phyloP scores from a whole-genome alignment of 352 stramenopile species.

The Achlya hypogyna region DNA sequence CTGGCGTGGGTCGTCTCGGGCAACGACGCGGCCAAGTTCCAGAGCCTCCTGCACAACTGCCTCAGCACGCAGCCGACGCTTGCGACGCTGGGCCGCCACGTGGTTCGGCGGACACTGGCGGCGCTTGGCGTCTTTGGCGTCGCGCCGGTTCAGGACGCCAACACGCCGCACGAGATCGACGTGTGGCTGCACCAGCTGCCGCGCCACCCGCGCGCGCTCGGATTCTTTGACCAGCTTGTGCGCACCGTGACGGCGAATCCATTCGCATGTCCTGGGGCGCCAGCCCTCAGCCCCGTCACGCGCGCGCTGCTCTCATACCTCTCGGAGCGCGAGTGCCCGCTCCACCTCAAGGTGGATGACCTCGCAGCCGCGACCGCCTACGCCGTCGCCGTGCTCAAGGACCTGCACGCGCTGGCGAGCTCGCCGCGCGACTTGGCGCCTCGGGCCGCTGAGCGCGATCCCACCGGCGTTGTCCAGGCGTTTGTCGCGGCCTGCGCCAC shows the following conservation, averaged over 20 bases:
- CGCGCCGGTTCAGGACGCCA: neutral
- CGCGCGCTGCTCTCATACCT: conserved; percentile 46
- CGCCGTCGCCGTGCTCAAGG: neutral
- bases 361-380: neutral
- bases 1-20: conserved; percentile 47
- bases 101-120: conserved; percentile 3
- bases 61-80: neutral
- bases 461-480: neutral
- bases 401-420: neutral
- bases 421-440: neutral
- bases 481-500: neutral
- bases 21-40: conserved; percentile 36
- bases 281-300: conserved; percentile 36
- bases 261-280: conserved; percentile 32
- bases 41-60: conserved; percentile 38
- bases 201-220: neutral
- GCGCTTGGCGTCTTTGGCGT: conserved; percentile 14
- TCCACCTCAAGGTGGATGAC: neutral
- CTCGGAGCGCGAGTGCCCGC: conserved; percentile 10
- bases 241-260: conserved; percentile 38
- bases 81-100: neutral
- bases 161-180: conserved; percentile 17
- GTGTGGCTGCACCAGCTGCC: neutral
- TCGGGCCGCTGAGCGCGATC: neutral
- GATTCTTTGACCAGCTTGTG: conserved; percentile 39